Conservation (phyloP, 306 rosid species). For the Cucurbita maxima region DNA sequence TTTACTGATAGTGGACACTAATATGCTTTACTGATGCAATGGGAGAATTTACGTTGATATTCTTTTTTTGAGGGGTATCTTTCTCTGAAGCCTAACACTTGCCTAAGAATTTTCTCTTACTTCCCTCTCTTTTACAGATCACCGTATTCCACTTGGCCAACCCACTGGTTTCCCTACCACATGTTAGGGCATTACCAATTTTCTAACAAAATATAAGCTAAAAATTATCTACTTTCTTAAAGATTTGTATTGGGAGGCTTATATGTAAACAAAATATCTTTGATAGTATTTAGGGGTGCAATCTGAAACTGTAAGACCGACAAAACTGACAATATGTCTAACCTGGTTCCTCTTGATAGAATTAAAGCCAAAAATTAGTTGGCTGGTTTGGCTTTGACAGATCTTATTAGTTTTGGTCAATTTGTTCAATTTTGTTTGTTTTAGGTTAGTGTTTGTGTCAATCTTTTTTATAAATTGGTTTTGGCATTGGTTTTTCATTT, state of each 20-base stretch:
- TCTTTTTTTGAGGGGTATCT: background rate
- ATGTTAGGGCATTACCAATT: background rate
- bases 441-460: background rate
- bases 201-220: background rate
- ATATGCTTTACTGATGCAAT: background rate
- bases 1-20: background rate
- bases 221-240: background rate
- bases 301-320: background rate
- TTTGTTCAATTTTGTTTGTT: background rate
- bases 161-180: background rate
- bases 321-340: background rate
- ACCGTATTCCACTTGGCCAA: background rate
- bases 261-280: background rate
- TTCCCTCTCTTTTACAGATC: background rate
- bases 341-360: background rate
- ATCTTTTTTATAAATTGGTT: background rate
- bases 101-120: background rate
- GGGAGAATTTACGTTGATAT: background rate
- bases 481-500: background rate
- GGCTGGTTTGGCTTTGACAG: background rate
- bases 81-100: background rate
- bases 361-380: background rate
- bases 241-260: background rate
- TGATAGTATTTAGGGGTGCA: background rate
- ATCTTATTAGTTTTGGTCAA: background rate